These are phyloP conservation scores for Cercophora sp. DNA, from an alignment of 495 filamentous ascomycete species.

Conservation along the genomic window DNA sequence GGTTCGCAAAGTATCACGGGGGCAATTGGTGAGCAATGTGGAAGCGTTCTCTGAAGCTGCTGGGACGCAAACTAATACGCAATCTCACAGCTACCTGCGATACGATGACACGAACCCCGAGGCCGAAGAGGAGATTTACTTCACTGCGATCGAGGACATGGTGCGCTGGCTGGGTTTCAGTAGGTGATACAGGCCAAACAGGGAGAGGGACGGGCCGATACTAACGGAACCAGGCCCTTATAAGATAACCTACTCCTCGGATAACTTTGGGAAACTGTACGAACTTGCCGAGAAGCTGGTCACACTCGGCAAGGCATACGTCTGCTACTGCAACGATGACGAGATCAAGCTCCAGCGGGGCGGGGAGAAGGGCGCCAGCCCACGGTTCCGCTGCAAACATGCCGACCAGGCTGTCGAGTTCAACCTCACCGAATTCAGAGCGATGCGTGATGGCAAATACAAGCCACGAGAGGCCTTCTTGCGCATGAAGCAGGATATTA, in stretches of 20 bases:
- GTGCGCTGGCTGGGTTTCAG: constrained; percentile 81
- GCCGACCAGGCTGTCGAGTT: constrained; percentile 69
- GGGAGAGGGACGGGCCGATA: too few relatives aligned
- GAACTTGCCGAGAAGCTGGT: constrained; percentile 86
- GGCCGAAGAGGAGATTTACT: constrained; percentile 75
- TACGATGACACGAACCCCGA: constrained; percentile 86
- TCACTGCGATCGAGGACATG: constrained; percentile 72
- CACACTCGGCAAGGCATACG: constrained; percentile 67
- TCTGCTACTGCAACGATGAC: constrained; percentile 53
- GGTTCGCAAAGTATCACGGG: constrained; percentile 81
- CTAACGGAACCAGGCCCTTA: too few relatives aligned
- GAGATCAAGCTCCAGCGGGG: constrained; percentile 85
- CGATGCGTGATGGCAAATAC: constrained; percentile 89
- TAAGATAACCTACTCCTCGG: constrained; percentile 71
- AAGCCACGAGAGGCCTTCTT: constrained; percentile 81
- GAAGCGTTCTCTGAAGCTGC: background rate
- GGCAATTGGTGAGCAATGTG: constrained; percentile 53
- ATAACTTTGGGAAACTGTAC: constrained; percentile 80
- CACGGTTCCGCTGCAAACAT: constrained; percentile 74
- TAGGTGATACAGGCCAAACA: too few relatives aligned
- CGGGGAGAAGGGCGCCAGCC: constrained; percentile 60
- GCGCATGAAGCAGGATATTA: constrained; percentile 81
- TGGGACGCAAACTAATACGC: background rate
- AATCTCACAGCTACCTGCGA: constrained; percentile 49
- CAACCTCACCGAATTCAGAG: constrained; percentile 77